These are phyloP conservation scores for Botryotinia convoluta DNA, from an alignment of 2,329 filamentous ascomycete species.

Conservation along the genomic window DNA sequence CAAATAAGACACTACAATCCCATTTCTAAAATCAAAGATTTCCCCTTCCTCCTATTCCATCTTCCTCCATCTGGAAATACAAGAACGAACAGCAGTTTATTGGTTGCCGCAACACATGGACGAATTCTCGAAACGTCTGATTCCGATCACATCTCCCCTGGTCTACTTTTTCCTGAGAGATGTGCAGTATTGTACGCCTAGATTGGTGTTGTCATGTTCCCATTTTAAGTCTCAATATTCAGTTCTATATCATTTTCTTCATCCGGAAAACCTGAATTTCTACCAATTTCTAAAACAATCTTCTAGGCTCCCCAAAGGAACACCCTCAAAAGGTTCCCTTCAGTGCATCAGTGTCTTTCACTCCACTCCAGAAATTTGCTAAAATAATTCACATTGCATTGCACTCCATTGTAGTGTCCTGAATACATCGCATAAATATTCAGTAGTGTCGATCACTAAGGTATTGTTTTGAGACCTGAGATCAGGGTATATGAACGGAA, in stretches of 20 bases:
- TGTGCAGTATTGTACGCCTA: not conserved
- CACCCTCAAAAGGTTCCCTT: not conserved
- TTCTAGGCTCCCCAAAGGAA: not conserved
- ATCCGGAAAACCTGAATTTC: not conserved
- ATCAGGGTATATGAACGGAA: not conserved
- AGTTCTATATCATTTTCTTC: not conserved
- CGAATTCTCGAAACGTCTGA: not conserved
- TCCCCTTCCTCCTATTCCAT: not conserved
- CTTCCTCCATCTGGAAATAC: not conserved
- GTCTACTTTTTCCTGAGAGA: not conserved
- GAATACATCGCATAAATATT: no score
- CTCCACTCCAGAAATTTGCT: not conserved
- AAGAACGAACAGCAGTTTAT: not conserved
- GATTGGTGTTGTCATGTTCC: not conserved
- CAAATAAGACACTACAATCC: not conserved
- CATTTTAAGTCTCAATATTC: not conserved
- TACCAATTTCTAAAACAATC: not conserved
- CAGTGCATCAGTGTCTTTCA: not conserved
- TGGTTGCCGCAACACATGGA: not conserved
- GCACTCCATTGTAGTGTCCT: no score
- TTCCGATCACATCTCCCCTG: not conserved
- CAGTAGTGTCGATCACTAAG: no score
- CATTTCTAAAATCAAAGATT: not conserved
- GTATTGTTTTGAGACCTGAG: no score
- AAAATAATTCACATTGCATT: not conserved